phyloP scores from a whole-genome alignment of 2,329 filamentous ascomycete species.

The Aureobasidium mangrovei region DNA sequence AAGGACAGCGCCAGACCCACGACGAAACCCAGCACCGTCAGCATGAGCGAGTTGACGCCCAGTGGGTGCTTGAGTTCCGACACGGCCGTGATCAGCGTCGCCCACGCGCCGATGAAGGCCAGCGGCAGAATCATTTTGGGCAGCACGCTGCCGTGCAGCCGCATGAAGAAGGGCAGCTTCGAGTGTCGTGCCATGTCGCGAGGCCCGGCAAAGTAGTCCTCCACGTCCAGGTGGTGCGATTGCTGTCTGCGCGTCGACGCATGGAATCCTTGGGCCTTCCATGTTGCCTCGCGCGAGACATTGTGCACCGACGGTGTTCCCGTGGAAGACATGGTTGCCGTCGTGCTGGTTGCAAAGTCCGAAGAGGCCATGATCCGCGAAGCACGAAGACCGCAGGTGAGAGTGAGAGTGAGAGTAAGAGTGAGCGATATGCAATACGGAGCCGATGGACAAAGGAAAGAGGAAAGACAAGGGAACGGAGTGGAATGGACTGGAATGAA shows the following conservation, averaged over 20 bases:
- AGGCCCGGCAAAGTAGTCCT: slow-evolving; percentile 41
- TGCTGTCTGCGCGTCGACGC: slow-evolving; percentile 14
- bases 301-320: slow-evolving; percentile 1
- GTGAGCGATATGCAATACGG: too few species aligned
- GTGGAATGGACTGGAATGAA: not conserved
- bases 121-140: slow-evolving; percentile 67
- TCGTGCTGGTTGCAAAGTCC: slow-evolving; percentile 8
- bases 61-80: slow-evolving; percentile 39
- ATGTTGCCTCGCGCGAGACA: slow-evolving; percentile 12
- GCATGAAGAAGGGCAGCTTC: slow-evolving; percentile 67
- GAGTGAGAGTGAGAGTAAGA: too few species aligned
- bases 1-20: slow-evolving; percentile 72
- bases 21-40: slow-evolving; percentile 74
- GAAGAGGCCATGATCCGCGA: slow-evolving; percentile 2
- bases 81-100: slow-evolving; percentile 55
- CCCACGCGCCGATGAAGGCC: slow-evolving; percentile 53
- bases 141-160: slow-evolving; percentile 65
- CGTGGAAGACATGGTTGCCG: slow-evolving; percentile 10
- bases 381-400: too few species aligned
- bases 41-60: slow-evolving; percentile 56
- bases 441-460: not conserved
- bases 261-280: slow-evolving; percentile 4
- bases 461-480: not conserved
- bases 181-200: slow-evolving; percentile 64
- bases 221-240: slow-evolving; percentile 21